These are phyloP conservation scores for Bassia scoparia DNA, from an alignment of 148 eudicot species.

Conservation along the genomic window DNA sequence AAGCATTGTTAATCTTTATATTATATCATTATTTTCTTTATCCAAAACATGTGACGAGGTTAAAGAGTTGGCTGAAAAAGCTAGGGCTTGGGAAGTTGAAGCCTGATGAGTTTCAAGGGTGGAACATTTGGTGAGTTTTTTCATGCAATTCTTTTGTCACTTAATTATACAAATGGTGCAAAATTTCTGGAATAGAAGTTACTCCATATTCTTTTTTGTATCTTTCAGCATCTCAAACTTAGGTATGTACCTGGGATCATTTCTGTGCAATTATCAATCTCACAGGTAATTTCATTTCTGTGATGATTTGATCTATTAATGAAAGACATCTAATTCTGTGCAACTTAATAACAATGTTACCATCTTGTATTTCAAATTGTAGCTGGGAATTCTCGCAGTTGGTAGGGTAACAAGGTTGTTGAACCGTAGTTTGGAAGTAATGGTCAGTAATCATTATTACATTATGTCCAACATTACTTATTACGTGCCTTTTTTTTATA, in stretches of 20 bases:
- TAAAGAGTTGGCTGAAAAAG: slow-evolving; percentile 89
- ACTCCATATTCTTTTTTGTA: not conserved
- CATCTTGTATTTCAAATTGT: slow-evolving; percentile 16
- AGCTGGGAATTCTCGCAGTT: slow-evolving; percentile 97
- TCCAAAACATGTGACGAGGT: slow-evolving; percentile 40
- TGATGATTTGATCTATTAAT: not conserved
- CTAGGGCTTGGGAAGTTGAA: slow-evolving; percentile 81
- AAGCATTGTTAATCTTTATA: not conserved
- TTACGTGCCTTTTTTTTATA: not conserved
- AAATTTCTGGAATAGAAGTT: not conserved
- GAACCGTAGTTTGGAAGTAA: slow-evolving; percentile 65
- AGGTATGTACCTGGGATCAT: slow-evolving; percentile 94
- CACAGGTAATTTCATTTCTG: slow-evolving; percentile 54
- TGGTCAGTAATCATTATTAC: slow-evolving; percentile 40
- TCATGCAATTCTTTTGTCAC: not conserved
- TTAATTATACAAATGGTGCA: not conserved
- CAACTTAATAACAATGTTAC: not conserved
- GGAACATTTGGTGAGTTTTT: slow-evolving; percentile 81
- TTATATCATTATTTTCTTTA: not conserved
- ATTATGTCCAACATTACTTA: not conserved
- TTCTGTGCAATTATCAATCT: slow-evolving; percentile 97
- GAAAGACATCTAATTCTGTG: not conserved
- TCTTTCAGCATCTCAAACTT: slow-evolving; percentile 85
- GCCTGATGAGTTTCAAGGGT: slow-evolving; percentile 96
- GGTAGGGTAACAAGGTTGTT: slow-evolving; percentile 91